Conservation (phyloP, 495 filamentous ascomycete genomes). For the Penicillium lagena region DNA sequence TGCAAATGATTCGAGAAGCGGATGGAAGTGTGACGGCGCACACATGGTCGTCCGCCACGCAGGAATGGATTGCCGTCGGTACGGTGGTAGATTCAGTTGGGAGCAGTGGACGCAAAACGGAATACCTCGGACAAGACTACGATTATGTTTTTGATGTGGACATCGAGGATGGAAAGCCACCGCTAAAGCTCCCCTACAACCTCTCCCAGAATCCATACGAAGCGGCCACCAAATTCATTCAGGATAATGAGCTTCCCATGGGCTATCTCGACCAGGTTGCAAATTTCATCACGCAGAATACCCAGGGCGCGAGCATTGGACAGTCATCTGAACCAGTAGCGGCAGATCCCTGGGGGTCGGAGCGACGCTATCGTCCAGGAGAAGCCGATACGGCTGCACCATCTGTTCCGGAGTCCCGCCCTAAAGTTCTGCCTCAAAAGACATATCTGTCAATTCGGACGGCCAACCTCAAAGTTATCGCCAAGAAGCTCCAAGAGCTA, state of each 20-base stretch:
- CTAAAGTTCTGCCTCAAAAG: conserved; percentile 71
- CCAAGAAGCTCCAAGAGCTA: conserved; percentile 67
- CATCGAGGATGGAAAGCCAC: conserved; percentile 90
- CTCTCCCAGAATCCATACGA: conserved; percentile 89
- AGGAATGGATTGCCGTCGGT: conserved; percentile 79
- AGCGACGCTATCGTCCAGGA: conserved; percentile 71
- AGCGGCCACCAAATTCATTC: conserved; percentile 84
- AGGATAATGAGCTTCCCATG: conserved; percentile 84
- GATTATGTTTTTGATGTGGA: conserved; percentile 99
- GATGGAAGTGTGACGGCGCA: conserved; percentile 76
- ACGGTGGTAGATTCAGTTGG: conserved; percentile 88
- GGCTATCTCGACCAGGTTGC: conserved; percentile 90
- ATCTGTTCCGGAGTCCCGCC: conserved; percentile 34
- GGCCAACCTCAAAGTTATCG: conserved; percentile 56
- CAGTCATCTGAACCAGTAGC: conserved; percentile 37
- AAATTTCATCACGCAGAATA: conserved; percentile 87
- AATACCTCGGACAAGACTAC: conserved; percentile 81
- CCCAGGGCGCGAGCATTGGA: conserved; percentile 76
- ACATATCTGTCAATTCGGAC: conserved; percentile 69
- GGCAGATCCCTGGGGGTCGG: conserved; percentile 70
- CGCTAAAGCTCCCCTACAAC: conserved; percentile 92
- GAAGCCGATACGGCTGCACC: conserved; percentile 36
- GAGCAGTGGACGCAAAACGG: conserved; percentile 66
- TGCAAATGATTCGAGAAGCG: conserved; percentile 78
- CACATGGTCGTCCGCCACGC: conserved; percentile 64